phyloP scores from a whole-genome alignment of 1,284 basidiomycete genomes.

The Trametes sp. region DNA sequence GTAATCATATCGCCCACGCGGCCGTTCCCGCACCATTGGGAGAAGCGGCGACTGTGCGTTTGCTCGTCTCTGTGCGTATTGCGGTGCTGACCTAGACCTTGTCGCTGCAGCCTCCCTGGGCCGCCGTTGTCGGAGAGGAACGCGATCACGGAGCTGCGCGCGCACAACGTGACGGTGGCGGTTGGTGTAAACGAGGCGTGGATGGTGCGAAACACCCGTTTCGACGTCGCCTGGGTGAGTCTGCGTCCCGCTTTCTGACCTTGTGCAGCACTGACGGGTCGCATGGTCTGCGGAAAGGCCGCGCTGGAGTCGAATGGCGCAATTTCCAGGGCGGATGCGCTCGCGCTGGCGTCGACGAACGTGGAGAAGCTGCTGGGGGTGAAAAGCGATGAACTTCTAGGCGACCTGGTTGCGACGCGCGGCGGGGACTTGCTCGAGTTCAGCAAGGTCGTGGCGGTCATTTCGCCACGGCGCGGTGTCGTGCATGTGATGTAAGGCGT shows the following conservation, averaged over 20 bases:
- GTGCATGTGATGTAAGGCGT: conserved; percentile 28
- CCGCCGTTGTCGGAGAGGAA: conserved; percentile 71
- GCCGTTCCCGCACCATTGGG: conserved; percentile 75
- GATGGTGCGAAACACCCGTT: conserved; percentile 71
- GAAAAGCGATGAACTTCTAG: conserved; percentile 38
- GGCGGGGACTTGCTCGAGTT: conserved; percentile 58
- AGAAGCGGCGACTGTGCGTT: conserved; percentile 66
- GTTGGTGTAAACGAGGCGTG: conserved; percentile 68
- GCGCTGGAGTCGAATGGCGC: conserved; percentile 41
- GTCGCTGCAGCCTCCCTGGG: conserved; percentile 61
- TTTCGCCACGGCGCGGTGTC: conserved; percentile 41
- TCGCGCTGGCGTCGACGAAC: conserved; percentile 67
- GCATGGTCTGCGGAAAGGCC: conserved; percentile 14
- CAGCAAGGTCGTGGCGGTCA: conserved; percentile 61
- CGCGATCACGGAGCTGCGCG: conserved; percentile 59
- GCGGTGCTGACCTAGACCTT: conserved; percentile 13
- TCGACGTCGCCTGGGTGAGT: conserved; percentile 75
- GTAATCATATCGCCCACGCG: conserved; percentile 72
- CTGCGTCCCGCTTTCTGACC: neutral
- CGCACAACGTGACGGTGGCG: conserved; percentile 73
- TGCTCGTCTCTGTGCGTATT: neutral
- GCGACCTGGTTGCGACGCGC: conserved; percentile 63
- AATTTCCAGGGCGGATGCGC: conserved; percentile 58
- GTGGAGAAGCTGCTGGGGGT: conserved; percentile 73
- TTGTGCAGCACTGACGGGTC: neutral